Conservation (phyloP, 2,329 filamentous ascomycete genomes). For the Cadophora sp. region DNA sequence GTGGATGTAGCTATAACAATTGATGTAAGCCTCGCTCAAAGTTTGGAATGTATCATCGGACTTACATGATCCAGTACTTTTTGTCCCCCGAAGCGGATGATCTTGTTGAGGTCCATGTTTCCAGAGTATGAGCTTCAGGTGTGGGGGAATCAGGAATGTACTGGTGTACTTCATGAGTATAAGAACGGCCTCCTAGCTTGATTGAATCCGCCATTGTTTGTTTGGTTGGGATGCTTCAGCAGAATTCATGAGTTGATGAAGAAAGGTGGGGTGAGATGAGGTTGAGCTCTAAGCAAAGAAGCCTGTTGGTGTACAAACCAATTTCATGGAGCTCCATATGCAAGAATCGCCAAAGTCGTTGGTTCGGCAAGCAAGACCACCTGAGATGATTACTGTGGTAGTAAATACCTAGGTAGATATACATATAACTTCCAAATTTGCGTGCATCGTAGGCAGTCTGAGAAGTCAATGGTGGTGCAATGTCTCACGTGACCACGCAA, state of each 20-base stretch:
- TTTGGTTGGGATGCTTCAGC: neutral
- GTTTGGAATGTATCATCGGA: neutral
- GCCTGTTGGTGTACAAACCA: no score
- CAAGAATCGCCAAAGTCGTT: no score
- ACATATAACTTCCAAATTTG: no score
- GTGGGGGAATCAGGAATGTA: constrained; percentile 12
- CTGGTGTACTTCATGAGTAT: constrained; percentile 5
- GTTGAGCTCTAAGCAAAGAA: neutral
- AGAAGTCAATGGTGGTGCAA: no score
- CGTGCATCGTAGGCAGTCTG: no score
- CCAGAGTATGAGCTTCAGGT: constrained; percentile 16
- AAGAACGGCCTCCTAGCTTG: neutral
- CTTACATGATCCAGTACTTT: constrained; percentile 13
- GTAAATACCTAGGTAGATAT: no score
- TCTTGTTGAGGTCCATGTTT: neutral
- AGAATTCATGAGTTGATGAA: neutral
- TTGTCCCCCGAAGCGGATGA: no score
- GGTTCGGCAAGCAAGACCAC: no score
- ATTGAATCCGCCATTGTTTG: neutral
- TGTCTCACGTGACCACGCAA: no score
- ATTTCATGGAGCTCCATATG: no score
- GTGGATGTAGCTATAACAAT: constrained; percentile 51
- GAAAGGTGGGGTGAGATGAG: neutral
- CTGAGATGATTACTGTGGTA: no score
- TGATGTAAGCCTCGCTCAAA: neutral